These are phyloP conservation scores for Euphorbia schlechtendalii DNA, from an alignment of 441 rosid genomes.

Conservation along the genomic window DNA sequence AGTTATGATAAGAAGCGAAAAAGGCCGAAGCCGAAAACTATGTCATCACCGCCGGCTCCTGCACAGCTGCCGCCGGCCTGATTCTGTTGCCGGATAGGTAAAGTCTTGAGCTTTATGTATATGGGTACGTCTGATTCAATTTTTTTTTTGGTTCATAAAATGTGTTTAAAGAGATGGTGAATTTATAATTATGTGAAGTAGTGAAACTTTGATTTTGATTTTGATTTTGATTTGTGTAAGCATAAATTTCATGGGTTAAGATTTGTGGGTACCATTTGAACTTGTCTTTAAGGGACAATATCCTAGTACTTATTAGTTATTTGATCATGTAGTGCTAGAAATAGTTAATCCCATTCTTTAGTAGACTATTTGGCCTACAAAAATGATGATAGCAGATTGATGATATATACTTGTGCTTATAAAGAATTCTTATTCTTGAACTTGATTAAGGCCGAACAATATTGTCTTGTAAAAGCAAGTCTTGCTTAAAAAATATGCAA, in stretches of 20 bases:
- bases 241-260: background rate
- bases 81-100: slow-evolving; percentile 28
- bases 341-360: slow-evolving; percentile 1
- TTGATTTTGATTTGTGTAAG: too few relatives aligned
- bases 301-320: slow-evolving; percentile 7
- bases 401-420: background rate
- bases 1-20: slow-evolving; percentile 84
- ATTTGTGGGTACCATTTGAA: slow-evolving; percentile 19
- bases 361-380: background rate
- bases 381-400: slow-evolving; percentile 1
- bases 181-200: slow-evolving; percentile 4
- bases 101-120: background rate
- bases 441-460: too few relatives aligned
- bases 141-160: too few relatives aligned
- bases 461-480: too few relatives aligned
- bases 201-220: slow-evolving; percentile 15
- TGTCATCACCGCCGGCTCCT: slow-evolving; percentile 15
- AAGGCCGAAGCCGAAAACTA: slow-evolving; percentile 46
- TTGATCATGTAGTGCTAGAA: background rate
- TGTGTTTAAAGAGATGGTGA: background rate
- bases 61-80: slow-evolving; percentile 21
- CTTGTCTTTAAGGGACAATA: slow-evolving; percentile 17
- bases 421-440: background rate
- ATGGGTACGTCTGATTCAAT: too few relatives aligned
- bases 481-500: too few relatives aligned